Evolutionary conservation across 139 green algal species (phyloP).

Genomic region (Auxenochlorella pyrenoidosa): DNA sequence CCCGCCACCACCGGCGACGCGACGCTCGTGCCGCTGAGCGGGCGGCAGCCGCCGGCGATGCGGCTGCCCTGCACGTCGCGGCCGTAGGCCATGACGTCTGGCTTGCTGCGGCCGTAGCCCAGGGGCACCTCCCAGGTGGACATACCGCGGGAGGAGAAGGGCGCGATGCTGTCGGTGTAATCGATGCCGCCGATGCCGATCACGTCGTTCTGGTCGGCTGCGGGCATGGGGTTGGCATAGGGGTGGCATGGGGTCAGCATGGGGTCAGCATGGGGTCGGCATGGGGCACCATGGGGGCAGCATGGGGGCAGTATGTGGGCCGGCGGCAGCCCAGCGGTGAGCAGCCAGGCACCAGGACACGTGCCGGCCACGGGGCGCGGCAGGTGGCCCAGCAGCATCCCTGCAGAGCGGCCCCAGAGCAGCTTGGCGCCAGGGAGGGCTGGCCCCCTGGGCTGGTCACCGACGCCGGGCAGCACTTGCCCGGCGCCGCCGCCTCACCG

Average conservation of each 20-base stretch:
- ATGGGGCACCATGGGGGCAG: background rate
- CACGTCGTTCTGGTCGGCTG: conserved; percentile 95
- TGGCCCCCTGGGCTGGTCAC: too few species aligned
- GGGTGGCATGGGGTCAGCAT: background rate
- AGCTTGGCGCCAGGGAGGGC: too few species aligned
- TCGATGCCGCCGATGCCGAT: conserved; percentile 98
- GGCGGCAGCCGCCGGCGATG: conserved; percentile 90
- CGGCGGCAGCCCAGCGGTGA: too few species aligned
- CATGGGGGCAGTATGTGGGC: background rate
- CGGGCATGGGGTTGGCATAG: background rate
- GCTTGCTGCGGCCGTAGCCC: conserved; percentile 72
- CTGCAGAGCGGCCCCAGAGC: too few species aligned
- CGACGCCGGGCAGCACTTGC: too few species aligned
- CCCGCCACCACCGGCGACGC: conserved; percentile 97
- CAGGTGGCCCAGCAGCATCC: too few species aligned
- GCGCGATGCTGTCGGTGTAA: conserved; percentile 85
- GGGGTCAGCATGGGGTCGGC: background rate
- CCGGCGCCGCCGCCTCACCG: background rate
- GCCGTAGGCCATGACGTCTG: conserved; percentile 96
- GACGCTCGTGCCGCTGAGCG: conserved; percentile 90
- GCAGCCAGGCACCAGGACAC: background rate
- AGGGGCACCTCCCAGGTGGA: conserved; percentile 95
- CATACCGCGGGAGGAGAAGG: conserved; percentile 96
- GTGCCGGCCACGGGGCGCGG: too few species aligned
- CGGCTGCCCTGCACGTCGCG: conserved; percentile 92